phyloP scores from a whole-genome alignment of 2,329 filamentous ascomycete species.

The Harringtonia lauricola region DNA sequence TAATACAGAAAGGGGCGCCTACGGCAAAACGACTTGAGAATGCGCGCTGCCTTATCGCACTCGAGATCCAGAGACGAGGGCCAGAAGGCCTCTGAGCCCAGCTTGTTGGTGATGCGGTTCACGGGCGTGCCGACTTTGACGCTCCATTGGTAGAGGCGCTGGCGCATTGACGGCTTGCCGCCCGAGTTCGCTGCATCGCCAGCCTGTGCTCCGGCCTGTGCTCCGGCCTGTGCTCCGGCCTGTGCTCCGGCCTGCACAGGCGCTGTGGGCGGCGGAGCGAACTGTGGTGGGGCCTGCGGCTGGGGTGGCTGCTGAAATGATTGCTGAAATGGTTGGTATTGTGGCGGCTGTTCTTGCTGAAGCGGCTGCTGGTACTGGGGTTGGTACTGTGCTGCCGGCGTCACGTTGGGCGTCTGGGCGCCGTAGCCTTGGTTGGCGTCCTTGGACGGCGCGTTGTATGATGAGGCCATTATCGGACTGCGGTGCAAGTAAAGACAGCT shows the following conservation, averaged over 20 bases:
- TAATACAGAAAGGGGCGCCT: constrained; percentile 33
- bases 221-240: background rate
- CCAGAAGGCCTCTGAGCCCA: constrained; percentile 64
- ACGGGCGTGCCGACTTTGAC: constrained; percentile 43
- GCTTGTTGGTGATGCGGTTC: constrained; percentile 57
- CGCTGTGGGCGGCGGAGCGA: constrained; percentile 3
- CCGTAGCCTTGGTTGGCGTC: background rate
- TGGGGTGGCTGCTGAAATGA: too few relatives aligned
- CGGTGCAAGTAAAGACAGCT: too few relatives aligned
- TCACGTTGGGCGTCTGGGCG: background rate
- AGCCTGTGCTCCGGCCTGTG: background rate
- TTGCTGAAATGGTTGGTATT: constrained; percentile 1
- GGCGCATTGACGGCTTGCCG: constrained; percentile 8
- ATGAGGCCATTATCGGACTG: background rate
- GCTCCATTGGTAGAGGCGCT: constrained; percentile 15
- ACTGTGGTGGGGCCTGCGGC: background rate
- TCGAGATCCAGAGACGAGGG: constrained; percentile 65
- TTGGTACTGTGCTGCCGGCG: background rate
- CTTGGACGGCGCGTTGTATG: background rate
- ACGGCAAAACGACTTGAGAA: constrained; percentile 67
- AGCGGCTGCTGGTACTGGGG: constrained; percentile 2
- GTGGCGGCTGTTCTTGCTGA: too few relatives aligned
- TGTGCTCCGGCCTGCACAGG: background rate
- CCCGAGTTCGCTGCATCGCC: background rate
- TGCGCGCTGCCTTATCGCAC: constrained; percentile 65